Evolutionary conservation across 2,329 filamentous ascomycete genomes (phyloP).

Genomic region (Xylaria sp.): DNA sequence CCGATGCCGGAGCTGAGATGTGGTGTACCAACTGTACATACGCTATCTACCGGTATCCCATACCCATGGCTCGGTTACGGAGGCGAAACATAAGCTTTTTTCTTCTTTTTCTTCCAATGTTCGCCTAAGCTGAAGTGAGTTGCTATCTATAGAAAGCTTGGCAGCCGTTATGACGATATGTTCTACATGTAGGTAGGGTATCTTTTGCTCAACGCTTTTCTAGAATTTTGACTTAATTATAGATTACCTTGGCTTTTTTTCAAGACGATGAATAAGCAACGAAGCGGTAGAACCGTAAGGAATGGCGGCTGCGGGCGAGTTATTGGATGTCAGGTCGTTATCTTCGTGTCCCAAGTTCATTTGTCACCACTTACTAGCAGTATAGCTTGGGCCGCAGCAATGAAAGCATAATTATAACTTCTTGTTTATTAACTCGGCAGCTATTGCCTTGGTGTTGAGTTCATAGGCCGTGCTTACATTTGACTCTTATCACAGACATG

Average conservation of each 20-base stretch:
- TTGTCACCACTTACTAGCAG: neutral
- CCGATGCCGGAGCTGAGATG: conserved; percentile 22
- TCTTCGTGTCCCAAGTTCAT: conserved; percentile 3
- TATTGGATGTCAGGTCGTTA: neutral
- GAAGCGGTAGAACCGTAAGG: neutral
- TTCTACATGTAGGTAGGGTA: neutral
- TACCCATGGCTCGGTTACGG: neutral
- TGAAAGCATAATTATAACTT: neutral
- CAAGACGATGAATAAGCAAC: neutral
- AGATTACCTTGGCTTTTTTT: neutral
- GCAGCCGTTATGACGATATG: neutral
- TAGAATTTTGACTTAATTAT: neutral
- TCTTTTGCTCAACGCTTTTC: neutral
- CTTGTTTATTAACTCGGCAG: neutral
- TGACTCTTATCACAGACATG: neutral
- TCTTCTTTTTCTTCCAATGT: neutral
- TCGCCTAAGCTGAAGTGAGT: conserved; percentile 15
- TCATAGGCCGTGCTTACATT: neutral
- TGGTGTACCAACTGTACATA: too few relatives aligned
- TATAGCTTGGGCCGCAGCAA: neutral
- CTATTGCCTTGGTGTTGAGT: neutral
- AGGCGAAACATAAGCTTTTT: conserved; percentile 24
- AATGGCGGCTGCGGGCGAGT: neutral
- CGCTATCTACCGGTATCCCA: too few relatives aligned
- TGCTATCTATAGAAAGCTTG: conserved; percentile 17